Evolutionary conservation across 805 yeast genomes (phyloP), one percentile per base, ranked within the genome.

Genomic region (Candida quercuum): DNA sequence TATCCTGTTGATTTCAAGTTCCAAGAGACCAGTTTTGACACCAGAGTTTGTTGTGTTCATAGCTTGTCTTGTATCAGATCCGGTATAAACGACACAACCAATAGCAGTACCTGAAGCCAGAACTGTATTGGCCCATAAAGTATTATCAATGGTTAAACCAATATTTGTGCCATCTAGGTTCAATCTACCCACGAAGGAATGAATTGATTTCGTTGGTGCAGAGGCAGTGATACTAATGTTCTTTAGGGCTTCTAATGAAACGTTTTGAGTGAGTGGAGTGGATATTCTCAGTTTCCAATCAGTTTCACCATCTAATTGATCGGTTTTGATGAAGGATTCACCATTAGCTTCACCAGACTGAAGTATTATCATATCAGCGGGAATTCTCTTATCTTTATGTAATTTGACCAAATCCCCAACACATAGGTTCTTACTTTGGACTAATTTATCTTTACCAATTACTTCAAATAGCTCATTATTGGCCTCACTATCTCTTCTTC

Each of bases 71-170:
- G 99, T 94, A 53, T 93, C 97, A 25, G 64, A 61, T 16, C 99
- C 99, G 0, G 98, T 91, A 59, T 88, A 93, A 3, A 88, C 69
- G 13, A 93, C 77, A 49, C 91, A 79, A 2, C 95, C 99, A 33
- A 89, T 67, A 7, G 94, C 93, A 3, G 86, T 75, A 12, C 97
- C 98, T 0, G 96, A 85, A 0, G 99, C 98, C 13, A 94, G 67
- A 1, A 94, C 97, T 0, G 99, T 93, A 57, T 93, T 93, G 12
- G 98, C 97, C 99, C 99, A 93, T 57, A 94, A 61, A 0, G 99
- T 87, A 54, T 91, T 89, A 59, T 93, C 99, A 9, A 93, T 78
- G 3, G 82, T 71, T 12, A 93, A 64, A 4, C 93, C 85, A 17
- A 72, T 65, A 2, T 79, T 69, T 20, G 75, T 71, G 29, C 72